Percentiles rank a stretch among this genome's conserved stretches.
phyloP scores from a whole-genome alignment of 257 asterid species.

The Forsythia suspensa region DNA sequence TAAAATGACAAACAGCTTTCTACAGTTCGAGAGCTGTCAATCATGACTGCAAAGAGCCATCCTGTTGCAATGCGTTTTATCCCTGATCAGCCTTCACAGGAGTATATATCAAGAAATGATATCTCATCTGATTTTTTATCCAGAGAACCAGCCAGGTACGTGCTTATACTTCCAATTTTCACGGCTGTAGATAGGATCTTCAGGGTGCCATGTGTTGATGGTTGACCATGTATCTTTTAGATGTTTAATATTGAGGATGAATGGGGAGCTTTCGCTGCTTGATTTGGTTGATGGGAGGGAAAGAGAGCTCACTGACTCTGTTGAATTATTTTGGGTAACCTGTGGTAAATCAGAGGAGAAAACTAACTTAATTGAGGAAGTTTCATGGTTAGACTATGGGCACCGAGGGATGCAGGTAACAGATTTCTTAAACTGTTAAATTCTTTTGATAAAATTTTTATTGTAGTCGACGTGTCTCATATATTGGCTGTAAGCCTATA shows the following conservation, averaged over 20 bases:
- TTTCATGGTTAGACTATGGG: slow-evolving; percentile 98
- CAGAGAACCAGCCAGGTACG: slow-evolving; percentile 85
- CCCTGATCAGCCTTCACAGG: slow-evolving; percentile 86
- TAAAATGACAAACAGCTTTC: slow-evolving; percentile 99
- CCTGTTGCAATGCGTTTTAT: slow-evolving; percentile 96
- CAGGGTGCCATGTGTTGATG: slow-evolving; percentile 19
- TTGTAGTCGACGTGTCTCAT: slow-evolving; percentile 39
- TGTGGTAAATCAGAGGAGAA: slow-evolving; percentile 95
- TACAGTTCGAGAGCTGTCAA: slow-evolving; percentile 99
- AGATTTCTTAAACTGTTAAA: slow-evolving; percentile 27
- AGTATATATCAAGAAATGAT: slow-evolving; percentile 45
- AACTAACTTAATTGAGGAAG: slow-evolving; percentile 95
- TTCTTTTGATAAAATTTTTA: background rate
- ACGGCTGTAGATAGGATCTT: slow-evolving; percentile 20
- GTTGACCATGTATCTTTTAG: slow-evolving; percentile 41
- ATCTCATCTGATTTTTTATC: slow-evolving; percentile 43
- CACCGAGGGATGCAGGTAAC: slow-evolving; percentile 99
- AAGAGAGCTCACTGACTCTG: slow-evolving; percentile 94
- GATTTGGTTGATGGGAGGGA: slow-evolving; percentile 98
- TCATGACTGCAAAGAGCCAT: slow-evolving; percentile 99
- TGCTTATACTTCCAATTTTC: slow-evolving; percentile 17
- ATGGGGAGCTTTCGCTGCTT: slow-evolving; percentile 98
- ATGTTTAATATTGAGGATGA: slow-evolving; percentile 85
- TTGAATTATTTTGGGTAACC: slow-evolving; percentile 98
- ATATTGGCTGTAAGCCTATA: slow-evolving; percentile 45